Evolutionary conservation across 805 yeast genomes (phyloP), one percentile per base, ranked within the genome.

Genomic region (Cyberlindnera xishuangbannaensis): DNA sequence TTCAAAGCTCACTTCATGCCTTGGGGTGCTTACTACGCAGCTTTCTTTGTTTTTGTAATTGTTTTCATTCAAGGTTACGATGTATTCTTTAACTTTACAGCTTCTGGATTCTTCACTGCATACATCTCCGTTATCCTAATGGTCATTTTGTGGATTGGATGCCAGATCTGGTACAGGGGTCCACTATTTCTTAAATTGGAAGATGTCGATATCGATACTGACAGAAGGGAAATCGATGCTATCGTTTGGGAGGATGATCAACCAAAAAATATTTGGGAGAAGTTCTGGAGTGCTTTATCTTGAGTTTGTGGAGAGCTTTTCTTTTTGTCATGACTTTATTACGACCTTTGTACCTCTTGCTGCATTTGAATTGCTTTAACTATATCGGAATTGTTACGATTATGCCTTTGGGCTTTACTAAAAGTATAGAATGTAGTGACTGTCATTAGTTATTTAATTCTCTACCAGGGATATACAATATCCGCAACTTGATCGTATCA

Each of bases 1-100:
- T 85, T 70, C 66, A 81, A 78, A 56, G 88, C 92, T 6, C 54
- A 53, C 11, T 65, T 67, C 37, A 80, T 78, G 77, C 92, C 94
- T 4, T 71, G 55, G 41, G 62, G 67, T 44, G 82, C 88, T 3
- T 78, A 74, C 58, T 79, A 81, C 48, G 71, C 86, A 4, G 62
- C 73, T 4, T 58, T 67, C 37, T 64, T 71, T 44, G 67, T 80
- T 40, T 55, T 67, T 13, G 41, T 80, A 21, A 72, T 85, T 51
- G 69, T 72, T 15, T 67, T 83, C 38, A 65, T 84, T 41, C 92
- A 85, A 60, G 95, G 95, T 27, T 84, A 72, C 56, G 57, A 69
- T 3, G 73, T 73, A 2, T 84, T 84, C 61, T 73, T 73, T 35
- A 61, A 61, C 25, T 59, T 79, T 50, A 64, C 60, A 36, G 83